A percentile compares a stretch with the other conserved stretches of the same genome.
These are phyloP conservation scores for Metarhizium robertsii DNA, from an alignment of 2,329 filamentous ascomycete genomes.

Conservation along the genomic window DNA sequence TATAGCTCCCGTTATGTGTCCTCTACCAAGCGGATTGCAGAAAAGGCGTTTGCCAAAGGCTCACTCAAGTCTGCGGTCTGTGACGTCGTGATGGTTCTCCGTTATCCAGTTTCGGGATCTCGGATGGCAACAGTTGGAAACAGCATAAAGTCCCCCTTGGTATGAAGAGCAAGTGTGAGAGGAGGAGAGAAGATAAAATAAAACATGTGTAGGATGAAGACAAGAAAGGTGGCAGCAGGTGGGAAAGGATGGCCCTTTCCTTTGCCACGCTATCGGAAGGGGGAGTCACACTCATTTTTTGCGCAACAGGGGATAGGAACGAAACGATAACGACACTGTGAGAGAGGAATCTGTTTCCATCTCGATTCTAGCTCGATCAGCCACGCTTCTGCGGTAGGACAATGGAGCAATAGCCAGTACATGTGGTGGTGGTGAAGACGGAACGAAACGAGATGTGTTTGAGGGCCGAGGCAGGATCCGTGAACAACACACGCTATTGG, in stretches of 20 bases:
- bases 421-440: background rate
- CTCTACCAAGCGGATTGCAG: too few species aligned
- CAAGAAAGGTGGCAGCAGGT: background rate
- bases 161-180: too few species aligned
- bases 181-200: background rate
- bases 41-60: too few species aligned
- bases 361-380: background rate
- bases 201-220: background rate
- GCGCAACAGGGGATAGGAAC: background rate
- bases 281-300: too few species aligned
- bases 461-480: background rate
- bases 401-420: background rate
- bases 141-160: too few species aligned
- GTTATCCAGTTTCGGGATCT: too few species aligned
- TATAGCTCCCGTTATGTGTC: too few species aligned
- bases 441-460: conserved; percentile 6
- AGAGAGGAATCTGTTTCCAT: background rate
- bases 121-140: too few species aligned
- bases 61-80: too few species aligned
- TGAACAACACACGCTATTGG: background rate
- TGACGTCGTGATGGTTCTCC: too few species aligned
- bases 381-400: background rate
- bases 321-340: background rate
- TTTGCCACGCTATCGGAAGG: background rate
- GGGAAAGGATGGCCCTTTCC: background rate